Evolutionary conservation across 441 rosid species (phyloP).

Genomic region (Bruguiera hainesii): DNA sequence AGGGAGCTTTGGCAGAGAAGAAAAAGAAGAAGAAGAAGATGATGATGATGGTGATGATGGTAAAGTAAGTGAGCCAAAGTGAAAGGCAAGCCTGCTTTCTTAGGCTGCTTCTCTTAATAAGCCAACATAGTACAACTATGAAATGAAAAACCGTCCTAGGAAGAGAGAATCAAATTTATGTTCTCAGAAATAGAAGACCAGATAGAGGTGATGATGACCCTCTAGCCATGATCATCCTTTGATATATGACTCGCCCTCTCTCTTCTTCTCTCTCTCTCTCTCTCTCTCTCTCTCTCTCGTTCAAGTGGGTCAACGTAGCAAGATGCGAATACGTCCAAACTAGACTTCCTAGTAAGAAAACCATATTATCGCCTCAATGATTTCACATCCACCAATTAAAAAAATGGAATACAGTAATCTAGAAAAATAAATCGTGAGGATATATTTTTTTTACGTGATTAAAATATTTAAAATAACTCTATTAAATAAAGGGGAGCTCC

Average conservation of each 20-base stretch:
- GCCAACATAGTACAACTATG: constrained; percentile 31
- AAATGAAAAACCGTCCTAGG: constrained; percentile 35
- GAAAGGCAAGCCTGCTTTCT: constrained; percentile 24
- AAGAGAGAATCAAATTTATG: constrained; percentile 36
- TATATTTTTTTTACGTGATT: not conserved
- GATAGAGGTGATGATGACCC: constrained; percentile 54
- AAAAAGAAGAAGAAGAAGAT: constrained; percentile 11
- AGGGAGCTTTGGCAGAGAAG: constrained; percentile 6
- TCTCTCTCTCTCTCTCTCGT: constrained; percentile 19
- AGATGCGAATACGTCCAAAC: constrained; percentile 50
- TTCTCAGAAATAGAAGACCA: constrained; percentile 37
- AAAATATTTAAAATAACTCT: not conserved
- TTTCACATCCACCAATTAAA: constrained; percentile 40
- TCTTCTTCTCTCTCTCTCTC: constrained; percentile 23
- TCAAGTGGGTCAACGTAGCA: constrained; percentile 56
- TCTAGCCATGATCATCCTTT: constrained; percentile 37
- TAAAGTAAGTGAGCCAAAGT: constrained; percentile 23
- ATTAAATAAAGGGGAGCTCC: constrained; percentile 4
- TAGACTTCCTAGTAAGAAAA: constrained; percentile 39
- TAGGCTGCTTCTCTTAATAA: constrained; percentile 24
- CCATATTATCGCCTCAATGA: constrained; percentile 38
- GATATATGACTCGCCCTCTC: constrained; percentile 20
- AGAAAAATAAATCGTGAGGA: not conserved
- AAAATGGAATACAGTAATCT: constrained; percentile 10
- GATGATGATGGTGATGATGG: constrained; percentile 14